Evolutionary conservation across 345 rosid species (phyloP), one percentile per base, ranked within the genome.

Genomic region (Boechera divaricarpa): DNA sequence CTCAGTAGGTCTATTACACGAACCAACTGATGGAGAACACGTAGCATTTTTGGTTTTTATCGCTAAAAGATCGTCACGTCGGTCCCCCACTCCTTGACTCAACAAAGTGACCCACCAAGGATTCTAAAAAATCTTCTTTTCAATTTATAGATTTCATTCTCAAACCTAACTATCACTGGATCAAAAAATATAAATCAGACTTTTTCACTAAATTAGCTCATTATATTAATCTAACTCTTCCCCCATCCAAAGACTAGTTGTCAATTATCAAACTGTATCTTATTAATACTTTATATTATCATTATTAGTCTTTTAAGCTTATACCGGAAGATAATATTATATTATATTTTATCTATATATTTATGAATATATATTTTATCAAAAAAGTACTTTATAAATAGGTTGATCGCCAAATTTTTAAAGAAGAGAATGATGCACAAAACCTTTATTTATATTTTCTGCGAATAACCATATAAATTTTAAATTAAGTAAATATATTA

Each of bases 61-160:
- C 16, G 70, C 45, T 44, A 31, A 49, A 69, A 77, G 62, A 56
- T 32, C 45, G 29, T 47, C 39, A 55, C 28, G 5, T 41, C 61
- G 16, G 72, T 77, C 81, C 70, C 64, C 76, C 67, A 21, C 24
- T 21, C 64, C 77, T 71, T 47, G 59, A 70, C 76, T 52, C 36
- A 69, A 44, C 52, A 53, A 35, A 42, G 15, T 35, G 63, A 62
- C 76, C 67, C 61, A 56, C 72, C 67, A 71, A 56, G 4, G 72
- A 77, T 77, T 71, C 61, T 64, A 18, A n/a, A 69, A 62, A 62
- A 15, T 77, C 67, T 56, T 71, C 15, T 72, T 77, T 77, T 55
- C 18, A 31, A 72, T 71, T 56, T 69, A 8, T 69, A 77, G 75
- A 69, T 77, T 70, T 54, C 64, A 63, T 77, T 77, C 68, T 64